These are phyloP conservation scores for Alternaria triticimaculans DNA, from an alignment of 2,329 filamentous ascomycete species.

Conservation along the genomic window DNA sequence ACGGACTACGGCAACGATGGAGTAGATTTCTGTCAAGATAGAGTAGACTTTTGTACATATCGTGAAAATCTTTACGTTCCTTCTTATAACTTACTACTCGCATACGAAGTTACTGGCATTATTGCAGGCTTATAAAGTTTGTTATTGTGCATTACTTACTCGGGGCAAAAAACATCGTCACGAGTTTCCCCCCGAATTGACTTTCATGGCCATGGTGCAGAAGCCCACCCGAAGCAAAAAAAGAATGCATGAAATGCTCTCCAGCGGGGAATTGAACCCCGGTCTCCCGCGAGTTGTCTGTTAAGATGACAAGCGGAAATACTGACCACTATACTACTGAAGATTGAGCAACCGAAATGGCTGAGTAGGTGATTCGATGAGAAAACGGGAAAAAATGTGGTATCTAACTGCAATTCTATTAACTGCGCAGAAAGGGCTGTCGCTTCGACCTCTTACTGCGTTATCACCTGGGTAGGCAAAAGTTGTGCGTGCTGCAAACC, in stretches of 20 bases:
- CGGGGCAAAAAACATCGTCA: background rate
- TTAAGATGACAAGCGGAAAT: slow-evolving; percentile 1
- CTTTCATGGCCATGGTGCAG: background rate
- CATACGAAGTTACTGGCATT: background rate
- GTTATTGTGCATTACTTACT: background rate
- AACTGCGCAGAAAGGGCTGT: no score
- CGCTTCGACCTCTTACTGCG: no score
- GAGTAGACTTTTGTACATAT: background rate
- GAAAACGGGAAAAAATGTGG: no score
- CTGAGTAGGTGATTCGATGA: background rate
- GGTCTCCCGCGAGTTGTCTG: background rate
- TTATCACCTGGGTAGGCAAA: background rate
- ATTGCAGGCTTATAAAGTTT: background rate
- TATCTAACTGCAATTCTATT: no score
- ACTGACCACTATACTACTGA: slow-evolving; percentile 4
- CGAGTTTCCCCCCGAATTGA: background rate
- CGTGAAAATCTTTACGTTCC: background rate
- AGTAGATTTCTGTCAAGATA: background rate
- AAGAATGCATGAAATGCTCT: background rate
- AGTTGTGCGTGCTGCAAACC: background rate
- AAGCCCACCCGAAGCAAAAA: background rate
- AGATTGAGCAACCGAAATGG: background rate
- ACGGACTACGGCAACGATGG: background rate
- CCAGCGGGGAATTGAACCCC: slow-evolving; percentile 1
- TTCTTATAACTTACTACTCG: background rate